A percentile compares a stretch with the other conserved stretches of the same genome.
Conservation (phyloP, 1,284 basidiomycete species). For the Apiotrichum laibachii region DNA sequence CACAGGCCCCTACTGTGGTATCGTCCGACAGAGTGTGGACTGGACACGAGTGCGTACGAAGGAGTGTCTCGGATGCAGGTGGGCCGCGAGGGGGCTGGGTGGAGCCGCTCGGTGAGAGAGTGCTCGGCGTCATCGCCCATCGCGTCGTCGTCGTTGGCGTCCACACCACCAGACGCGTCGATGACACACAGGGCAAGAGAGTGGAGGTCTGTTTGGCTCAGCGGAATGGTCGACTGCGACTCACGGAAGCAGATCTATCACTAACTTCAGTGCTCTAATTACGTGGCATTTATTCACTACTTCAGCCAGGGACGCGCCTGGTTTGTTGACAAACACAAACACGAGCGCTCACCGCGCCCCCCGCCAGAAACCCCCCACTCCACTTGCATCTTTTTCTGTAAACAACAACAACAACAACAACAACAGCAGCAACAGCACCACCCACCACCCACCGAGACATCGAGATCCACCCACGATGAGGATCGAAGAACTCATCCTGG, state of each 20-base stretch:
- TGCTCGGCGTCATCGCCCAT: too few relatives aligned
- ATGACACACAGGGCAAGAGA: too few relatives aligned
- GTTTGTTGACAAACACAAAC: conserved; percentile 4
- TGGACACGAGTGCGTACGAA: too few relatives aligned
- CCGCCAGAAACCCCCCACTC: neutral
- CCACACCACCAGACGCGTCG: too few relatives aligned
- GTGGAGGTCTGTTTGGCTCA: too few relatives aligned
- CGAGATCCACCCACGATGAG: conserved; percentile 57
- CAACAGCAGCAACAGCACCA: neutral
- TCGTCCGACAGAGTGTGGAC: too few relatives aligned
- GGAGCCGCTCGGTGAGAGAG: too few relatives aligned
- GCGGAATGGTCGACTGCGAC: too few relatives aligned
- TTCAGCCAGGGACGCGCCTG: neutral
- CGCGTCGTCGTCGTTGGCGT: too few relatives aligned
- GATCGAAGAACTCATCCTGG: conserved; percentile 76
- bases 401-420: conserved; percentile 1
- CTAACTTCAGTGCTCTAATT: neutral
- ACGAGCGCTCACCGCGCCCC: neutral
- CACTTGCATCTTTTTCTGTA: neutral
- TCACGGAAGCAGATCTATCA: neutral
- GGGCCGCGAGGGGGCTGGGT: too few relatives aligned
- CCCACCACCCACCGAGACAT: neutral
- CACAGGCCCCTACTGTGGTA: too few relatives aligned
- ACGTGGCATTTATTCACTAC: neutral
- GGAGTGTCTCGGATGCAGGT: too few relatives aligned